Conservation (phyloP, 177 flowering plant genomes). For the Vitis hybrid region DNA sequence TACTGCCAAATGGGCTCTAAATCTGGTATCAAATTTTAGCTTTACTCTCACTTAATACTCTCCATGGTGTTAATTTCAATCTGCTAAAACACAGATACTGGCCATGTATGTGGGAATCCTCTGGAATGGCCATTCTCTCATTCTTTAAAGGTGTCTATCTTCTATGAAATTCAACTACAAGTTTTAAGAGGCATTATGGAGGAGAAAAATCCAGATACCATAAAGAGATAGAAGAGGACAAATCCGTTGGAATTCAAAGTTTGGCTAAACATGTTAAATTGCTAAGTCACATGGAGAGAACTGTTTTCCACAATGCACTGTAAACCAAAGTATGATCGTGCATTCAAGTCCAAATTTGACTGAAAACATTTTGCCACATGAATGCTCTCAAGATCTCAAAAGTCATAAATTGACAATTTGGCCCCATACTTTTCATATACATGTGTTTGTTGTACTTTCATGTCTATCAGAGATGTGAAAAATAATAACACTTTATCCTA, state of each 20-base stretch:
- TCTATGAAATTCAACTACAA: neutral
- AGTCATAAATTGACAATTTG: neutral
- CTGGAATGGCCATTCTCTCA: neutral
- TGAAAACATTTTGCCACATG: neutral
- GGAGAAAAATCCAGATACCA: neutral
- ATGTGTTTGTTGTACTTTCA: neutral
- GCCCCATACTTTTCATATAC: neutral
- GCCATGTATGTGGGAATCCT: neutral
- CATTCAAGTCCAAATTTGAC: neutral
- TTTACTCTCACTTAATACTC: neutral
- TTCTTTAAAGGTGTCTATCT: neutral
- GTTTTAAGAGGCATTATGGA: neutral
- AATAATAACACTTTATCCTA: neutral
- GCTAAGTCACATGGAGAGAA: neutral
- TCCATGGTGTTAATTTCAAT: neutral
- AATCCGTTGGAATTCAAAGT: neutral
- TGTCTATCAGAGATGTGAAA: neutral
- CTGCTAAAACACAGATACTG: neutral
- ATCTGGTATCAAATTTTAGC: neutral
- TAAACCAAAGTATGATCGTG: neutral
- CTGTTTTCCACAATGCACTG: neutral
- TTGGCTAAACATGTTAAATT: neutral
- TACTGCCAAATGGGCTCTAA: no score
- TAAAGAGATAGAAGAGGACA: neutral
- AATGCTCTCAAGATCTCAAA: neutral